Percentiles rank a stretch among this genome's conserved stretches.
Conservation (phyloP, 2,329 filamentous ascomycete genomes). For the Penicillium sp. region DNA sequence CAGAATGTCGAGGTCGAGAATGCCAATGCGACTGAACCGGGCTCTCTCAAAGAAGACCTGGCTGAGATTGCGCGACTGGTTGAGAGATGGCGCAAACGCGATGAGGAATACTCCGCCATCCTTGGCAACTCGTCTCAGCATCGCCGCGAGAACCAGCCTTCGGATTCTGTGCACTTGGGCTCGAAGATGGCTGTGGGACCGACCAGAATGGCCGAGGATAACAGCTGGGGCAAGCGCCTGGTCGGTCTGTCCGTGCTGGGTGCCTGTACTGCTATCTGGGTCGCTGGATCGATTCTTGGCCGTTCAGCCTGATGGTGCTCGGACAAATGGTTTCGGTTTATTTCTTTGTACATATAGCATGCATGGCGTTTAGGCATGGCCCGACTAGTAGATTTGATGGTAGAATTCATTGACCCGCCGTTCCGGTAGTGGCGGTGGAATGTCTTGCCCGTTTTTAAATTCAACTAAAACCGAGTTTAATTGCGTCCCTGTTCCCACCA, state of each 20-base stretch:
- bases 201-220: constrained; percentile 63
- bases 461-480: too few species aligned
- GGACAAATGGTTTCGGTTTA: not conserved
- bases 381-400: not conserved
- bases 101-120: constrained; percentile 32
- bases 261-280: constrained; percentile 37
- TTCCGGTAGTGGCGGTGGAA: too few species aligned
- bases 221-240: constrained; percentile 60
- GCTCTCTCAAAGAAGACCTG: constrained; percentile 65
- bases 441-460: too few species aligned
- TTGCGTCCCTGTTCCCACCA: too few species aligned
- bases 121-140: constrained; percentile 22
- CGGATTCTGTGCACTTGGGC: constrained; percentile 19
- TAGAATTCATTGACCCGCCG: too few species aligned
- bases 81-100: constrained; percentile 49
- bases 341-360: not conserved
- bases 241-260: constrained; percentile 37
- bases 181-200: constrained; percentile 45
- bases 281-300: constrained; percentile 36
- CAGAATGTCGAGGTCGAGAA: constrained; percentile 91
- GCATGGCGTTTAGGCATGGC: not conserved
- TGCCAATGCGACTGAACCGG: constrained; percentile 53
- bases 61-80: constrained; percentile 65
- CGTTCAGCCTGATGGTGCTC: constrained; percentile 13
- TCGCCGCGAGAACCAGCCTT: constrained; percentile 7